Base-by-base conservation (phyloP, 768 basidiomycete species). In the Mycena floridula region DNA sequence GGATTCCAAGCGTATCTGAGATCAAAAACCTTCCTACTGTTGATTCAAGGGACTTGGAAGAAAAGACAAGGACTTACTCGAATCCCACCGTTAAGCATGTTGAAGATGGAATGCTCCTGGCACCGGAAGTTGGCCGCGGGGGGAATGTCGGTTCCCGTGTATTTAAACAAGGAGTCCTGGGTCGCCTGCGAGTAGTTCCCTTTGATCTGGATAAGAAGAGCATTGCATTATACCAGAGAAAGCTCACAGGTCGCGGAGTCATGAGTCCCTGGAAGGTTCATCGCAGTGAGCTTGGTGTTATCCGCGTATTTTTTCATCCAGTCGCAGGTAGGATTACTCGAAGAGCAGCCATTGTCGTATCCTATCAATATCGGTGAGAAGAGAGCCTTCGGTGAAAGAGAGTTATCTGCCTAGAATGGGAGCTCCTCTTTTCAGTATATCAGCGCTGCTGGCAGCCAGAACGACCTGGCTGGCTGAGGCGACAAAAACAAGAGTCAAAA, bases 1-100 rank as follows among this genome's bases (percentile, higher is more conserved):
- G 74, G 73, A 49, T 76, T 74, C 50, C 73, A 73, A 0, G 73
- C 71, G 24, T 65, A 58, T 11, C 74, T 65, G 25, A 73, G 60
- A 45, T 76, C 74, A 36, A 76, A 74, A n/a, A n/a, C n/a, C n/a
- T n/a, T n/a, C n/a, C n/a, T n/a, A n/a, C n/a, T n/a, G n/a, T n/a
- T n/a, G n/a, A n/a, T n/a, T n/a, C n/a, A n/a, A n/a, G n/a, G n/a
- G n/a, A n/a, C n/a, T n/a, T n/a, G n/a, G n/a, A n/a, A n/a, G n/a
- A n/a, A n/a, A n/a, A n/a, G n/a, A n/a, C n/a, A n/a, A n/a, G n/a
- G n/a, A n/a, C n/a, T n/a, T 3, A 70, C 69, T n/a, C 73, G 69
- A 30, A 76, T 67, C 4, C 73, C 73, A 30, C 68, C 70, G 46
- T 74, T 70, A 28, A 74, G 55, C 37, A 69, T 69, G 37, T 72